A percentile compares a stretch with the other conserved stretches of the same genome.
phyloP scores from a whole-genome alignment of 129 eudicot species.

The Logfia minima region DNA sequence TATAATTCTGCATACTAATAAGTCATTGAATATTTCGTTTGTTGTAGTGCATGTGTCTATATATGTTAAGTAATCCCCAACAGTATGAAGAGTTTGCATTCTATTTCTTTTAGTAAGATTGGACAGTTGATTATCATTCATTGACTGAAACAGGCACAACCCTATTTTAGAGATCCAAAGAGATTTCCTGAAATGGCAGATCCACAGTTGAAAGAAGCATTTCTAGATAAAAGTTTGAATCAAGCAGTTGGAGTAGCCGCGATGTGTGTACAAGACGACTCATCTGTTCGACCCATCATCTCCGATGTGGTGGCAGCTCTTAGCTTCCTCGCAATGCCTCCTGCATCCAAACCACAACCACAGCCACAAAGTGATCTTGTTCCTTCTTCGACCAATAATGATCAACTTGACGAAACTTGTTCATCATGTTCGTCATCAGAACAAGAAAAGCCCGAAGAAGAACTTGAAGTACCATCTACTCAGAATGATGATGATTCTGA shows the following conservation, averaged over 20 bases:
- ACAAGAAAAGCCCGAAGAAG: neutral
- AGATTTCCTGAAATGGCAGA: constrained; percentile 80
- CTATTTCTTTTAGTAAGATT: too few relatives aligned
- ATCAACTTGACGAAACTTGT: constrained; percentile 8
- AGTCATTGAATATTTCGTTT: neutral
- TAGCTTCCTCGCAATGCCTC: constrained; percentile 55
- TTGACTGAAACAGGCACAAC: constrained; percentile 64
- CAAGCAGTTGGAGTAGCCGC: constrained; percentile 94
- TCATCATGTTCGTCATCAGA: constrained; percentile 18
- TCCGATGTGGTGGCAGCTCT: constrained; percentile 76
- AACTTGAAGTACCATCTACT: constrained; percentile 6
- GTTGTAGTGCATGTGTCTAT: neutral
- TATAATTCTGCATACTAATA: too few relatives aligned
- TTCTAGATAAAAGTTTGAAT: constrained; percentile 63
- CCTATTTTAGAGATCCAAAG: constrained; percentile 63
- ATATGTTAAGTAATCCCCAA: neutral
- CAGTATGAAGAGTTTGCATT: neutral
- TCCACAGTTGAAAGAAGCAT: constrained; percentile 53
- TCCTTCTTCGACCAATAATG: constrained; percentile 8
- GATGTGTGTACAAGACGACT: constrained; percentile 93
- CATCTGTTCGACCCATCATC: constrained; percentile 79
- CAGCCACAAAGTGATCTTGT: neutral
- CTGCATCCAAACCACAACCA: constrained; percentile 16
- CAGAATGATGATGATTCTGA: constrained; percentile 2
- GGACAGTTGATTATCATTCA: neutral